Evolutionary conservation across 163 green algal genomes (phyloP).

Genomic region (Scenedesmus sp.): DNA sequence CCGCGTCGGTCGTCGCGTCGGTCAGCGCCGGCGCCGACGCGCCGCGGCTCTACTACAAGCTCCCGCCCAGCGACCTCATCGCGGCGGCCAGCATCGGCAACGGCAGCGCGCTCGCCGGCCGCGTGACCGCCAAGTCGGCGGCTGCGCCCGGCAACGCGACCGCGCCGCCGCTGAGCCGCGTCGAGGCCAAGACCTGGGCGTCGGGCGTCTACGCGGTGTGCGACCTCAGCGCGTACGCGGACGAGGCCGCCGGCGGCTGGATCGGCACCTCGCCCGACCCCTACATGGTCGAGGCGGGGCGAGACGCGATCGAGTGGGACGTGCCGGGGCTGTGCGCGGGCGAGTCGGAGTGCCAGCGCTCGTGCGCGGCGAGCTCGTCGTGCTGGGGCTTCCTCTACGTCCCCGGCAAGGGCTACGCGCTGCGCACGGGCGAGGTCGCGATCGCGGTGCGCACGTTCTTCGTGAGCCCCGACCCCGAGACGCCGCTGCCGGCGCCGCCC

Average conservation of each 20-base stretch:
- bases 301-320: neutral
- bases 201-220: slow-evolving; percentile 2
- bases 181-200: slow-evolving; percentile 3
- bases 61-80: neutral
- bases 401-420: neutral
- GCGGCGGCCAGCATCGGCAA: neutral
- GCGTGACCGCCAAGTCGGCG: too few species aligned
- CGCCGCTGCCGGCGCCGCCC: too few species aligned
- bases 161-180: too few species aligned
- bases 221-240: neutral
- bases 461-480: neutral
- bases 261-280: slow-evolving; percentile 14
- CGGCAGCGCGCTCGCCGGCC: too few species aligned
- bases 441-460: neutral
- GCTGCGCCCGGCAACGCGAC: too few species aligned
- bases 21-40: too few species aligned
- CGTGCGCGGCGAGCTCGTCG: neutral
- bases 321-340: neutral
- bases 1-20: neutral
- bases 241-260: neutral
- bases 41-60: slow-evolving; percentile 29
- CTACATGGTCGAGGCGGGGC: neutral
- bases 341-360: neutral
- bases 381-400: slow-evolving; percentile 29
- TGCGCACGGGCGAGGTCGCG: slow-evolving; percentile 4